Evolutionary conservation across 2,329 filamentous ascomycete genomes (phyloP).

Genomic region (Aspergillus tamarii): DNA sequence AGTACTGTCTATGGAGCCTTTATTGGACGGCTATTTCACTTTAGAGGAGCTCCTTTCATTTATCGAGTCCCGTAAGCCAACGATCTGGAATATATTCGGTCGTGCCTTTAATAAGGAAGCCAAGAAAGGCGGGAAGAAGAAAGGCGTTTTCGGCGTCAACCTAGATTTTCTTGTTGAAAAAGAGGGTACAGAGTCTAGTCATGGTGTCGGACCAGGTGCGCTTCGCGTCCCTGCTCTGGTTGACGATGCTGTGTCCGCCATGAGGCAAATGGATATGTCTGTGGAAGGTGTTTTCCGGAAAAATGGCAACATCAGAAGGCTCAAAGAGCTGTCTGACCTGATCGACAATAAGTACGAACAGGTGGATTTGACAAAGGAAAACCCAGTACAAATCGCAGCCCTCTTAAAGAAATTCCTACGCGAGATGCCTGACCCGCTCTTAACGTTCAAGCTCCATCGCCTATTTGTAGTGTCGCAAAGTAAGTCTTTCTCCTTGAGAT

Average conservation of each 20-base stretch:
- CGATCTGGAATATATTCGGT: constrained; percentile 97
- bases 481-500: constrained; percentile 42
- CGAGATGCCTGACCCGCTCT: constrained; percentile 88
- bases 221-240: constrained; percentile 90
- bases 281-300: constrained; percentile 98
- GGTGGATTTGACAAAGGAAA: constrained; percentile 84
- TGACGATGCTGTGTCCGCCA: constrained; percentile 91
- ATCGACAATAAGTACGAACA: constrained; percentile 86
- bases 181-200: constrained; percentile 95
- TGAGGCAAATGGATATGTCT: constrained; percentile 98
- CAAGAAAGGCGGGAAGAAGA: constrained; percentile 77
- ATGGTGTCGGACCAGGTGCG: constrained; percentile 89
- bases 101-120: constrained; percentile 88
- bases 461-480: constrained; percentile 88
- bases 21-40: constrained; percentile 88
- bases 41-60: constrained; percentile 89
- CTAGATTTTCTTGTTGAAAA: constrained; percentile 88
- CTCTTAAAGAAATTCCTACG: constrained; percentile 93
- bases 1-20: constrained; percentile 89
- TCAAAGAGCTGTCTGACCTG: constrained; percentile 81
- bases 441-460: constrained; percentile 92
- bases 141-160: constrained; percentile 88
- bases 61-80: constrained; percentile 90
- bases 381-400: constrained; percentile 90
- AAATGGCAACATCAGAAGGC: constrained; percentile 95